These are phyloP conservation scores for Plantago lanceolata DNA, from an alignment of 305 asterid species.

Conservation along the genomic window DNA sequence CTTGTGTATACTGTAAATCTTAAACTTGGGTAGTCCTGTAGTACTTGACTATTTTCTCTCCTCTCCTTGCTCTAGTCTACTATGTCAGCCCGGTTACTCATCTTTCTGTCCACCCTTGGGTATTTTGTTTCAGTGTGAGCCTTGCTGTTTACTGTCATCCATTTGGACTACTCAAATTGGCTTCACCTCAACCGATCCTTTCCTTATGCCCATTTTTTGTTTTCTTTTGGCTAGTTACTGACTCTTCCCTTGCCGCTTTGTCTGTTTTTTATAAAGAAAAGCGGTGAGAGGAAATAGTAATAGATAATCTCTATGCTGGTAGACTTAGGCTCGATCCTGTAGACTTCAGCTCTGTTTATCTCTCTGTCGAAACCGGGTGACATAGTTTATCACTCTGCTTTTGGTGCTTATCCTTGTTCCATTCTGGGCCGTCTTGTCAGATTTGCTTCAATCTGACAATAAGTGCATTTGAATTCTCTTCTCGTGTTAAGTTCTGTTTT, in stretches of 20 bases:
- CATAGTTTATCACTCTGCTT: constrained; percentile 12
- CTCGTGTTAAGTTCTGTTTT: constrained; percentile 20
- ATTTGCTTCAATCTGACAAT: constrained; percentile 10
- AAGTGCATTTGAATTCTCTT: constrained; percentile 19
- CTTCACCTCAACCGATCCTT: constrained; percentile 1
- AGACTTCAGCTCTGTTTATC: constrained; percentile 18
- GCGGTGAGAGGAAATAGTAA: constrained; percentile 40
- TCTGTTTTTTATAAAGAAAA: constrained; percentile 55
- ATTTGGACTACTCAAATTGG: background rate
- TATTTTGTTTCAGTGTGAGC: background rate
- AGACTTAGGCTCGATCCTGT: constrained; percentile 22
- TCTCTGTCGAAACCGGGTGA: constrained; percentile 22
- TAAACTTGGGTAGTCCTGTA: constrained; percentile 30
- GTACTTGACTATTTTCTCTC: background rate
- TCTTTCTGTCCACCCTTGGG: constrained; percentile 4
- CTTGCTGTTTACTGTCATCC: background rate
- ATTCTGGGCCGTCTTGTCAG: constrained; percentile 21
- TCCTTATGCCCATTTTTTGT: background rate
- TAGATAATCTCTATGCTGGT: constrained; percentile 30
- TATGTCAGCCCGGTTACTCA: constrained; percentile 23
- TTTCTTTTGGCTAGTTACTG: constrained; percentile 25
- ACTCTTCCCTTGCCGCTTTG: constrained; percentile 39
- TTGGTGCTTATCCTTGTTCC: constrained; percentile 23
- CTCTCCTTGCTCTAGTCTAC: constrained; percentile 13
- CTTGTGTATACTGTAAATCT: constrained; percentile 44